phyloP scores from a whole-genome alignment of 805 yeast species.

The Scheffersomyces ergatensis region DNA sequence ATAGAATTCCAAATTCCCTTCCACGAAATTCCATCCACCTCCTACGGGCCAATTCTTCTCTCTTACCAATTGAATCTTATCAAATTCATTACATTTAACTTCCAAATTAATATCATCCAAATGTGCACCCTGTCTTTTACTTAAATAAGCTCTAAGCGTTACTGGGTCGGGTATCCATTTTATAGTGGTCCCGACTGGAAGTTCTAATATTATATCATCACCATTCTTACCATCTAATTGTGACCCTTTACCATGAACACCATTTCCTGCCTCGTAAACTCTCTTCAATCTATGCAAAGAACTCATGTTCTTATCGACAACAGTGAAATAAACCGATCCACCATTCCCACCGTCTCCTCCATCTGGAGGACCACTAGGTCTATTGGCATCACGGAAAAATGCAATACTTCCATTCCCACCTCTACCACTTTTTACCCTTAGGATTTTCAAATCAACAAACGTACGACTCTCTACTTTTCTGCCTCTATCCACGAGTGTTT shows the following conservation, averaged over 20 bases:
- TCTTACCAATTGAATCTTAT: conserved; percentile 55
- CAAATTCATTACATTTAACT: conserved; percentile 22
- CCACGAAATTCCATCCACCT: conserved; percentile 87
- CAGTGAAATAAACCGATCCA: conserved; percentile 82
- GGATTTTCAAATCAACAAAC: conserved; percentile 60
- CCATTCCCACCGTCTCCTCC: conserved; percentile 99
- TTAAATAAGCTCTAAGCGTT: conserved; percentile 30
- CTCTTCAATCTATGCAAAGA: conserved; percentile 70
- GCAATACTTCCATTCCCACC: conserved; percentile 92
- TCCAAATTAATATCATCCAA: conserved; percentile 26
- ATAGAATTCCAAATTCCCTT: conserved; percentile 71
- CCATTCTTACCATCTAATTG: conserved; percentile 90
- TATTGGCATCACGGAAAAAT: conserved; percentile 81
- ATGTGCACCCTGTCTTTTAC: conserved; percentile 11
- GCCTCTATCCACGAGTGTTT: conserved; percentile 20
- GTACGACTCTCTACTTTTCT: conserved; percentile 35
- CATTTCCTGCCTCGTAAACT: conserved; percentile 69
- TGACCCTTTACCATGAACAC: conserved; percentile 65
- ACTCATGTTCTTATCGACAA: conserved; percentile 59
- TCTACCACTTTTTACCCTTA: conserved; percentile 68
- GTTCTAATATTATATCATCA: conserved; percentile 71
- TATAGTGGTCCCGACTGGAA: conserved; percentile 88
- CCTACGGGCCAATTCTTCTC: conserved; percentile 58
- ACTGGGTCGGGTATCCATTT: conserved; percentile 81
- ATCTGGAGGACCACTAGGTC: conserved; percentile 90